Percentiles rank a stretch among this genome's conserved stretches.
These are phyloP conservation scores for Pinus tabuliformis DNA, from an alignment of 75 land plant genomes.

Conservation along the genomic window DNA sequence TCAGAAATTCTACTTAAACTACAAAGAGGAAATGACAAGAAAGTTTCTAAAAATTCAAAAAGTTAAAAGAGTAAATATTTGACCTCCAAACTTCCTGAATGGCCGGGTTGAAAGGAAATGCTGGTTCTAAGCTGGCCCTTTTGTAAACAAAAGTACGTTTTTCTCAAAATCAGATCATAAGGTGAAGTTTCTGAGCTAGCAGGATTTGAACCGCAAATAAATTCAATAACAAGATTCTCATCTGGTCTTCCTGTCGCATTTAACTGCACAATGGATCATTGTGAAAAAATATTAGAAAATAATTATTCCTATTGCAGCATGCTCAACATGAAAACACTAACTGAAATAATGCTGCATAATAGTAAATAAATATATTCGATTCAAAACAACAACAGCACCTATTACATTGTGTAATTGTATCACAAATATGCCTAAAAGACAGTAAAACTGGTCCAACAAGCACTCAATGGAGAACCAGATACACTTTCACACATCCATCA, in stretches of 20 bases:
- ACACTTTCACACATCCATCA: not conserved
- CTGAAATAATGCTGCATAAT: not conserved
- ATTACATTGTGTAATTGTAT: not conserved
- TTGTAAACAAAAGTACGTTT: conserved; percentile 62
- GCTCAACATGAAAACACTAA: not conserved
- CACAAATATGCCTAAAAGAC: not conserved
- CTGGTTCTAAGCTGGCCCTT: conserved; percentile 84
- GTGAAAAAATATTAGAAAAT: not conserved
- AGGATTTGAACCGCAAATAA: conserved; percentile 25
- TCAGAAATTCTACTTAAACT: too few species aligned
- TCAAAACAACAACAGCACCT: not conserved
- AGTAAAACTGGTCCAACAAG: not conserved
- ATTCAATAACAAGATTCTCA: conserved; percentile 70
- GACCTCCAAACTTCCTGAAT: conserved; percentile 86
- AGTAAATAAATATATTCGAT: not conserved
- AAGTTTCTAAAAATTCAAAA: not conserved
- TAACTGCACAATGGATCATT: conserved; percentile 44
- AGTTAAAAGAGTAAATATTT: not conserved
- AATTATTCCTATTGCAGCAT: not conserved
- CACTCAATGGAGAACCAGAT: not conserved
- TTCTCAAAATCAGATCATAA: conserved; percentile 23
- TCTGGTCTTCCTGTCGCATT: conserved; percentile 84
- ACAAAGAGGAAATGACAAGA: not conserved
- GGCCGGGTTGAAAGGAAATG: conserved; percentile 54
- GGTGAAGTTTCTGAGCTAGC: conserved; percentile 9